A percentile compares a stretch with the other conserved stretches of the same genome.
Evolutionary conservation across 2,329 filamentous ascomycete species (phyloP).

Genomic region (Neopestalotiopsis sp.): DNA sequence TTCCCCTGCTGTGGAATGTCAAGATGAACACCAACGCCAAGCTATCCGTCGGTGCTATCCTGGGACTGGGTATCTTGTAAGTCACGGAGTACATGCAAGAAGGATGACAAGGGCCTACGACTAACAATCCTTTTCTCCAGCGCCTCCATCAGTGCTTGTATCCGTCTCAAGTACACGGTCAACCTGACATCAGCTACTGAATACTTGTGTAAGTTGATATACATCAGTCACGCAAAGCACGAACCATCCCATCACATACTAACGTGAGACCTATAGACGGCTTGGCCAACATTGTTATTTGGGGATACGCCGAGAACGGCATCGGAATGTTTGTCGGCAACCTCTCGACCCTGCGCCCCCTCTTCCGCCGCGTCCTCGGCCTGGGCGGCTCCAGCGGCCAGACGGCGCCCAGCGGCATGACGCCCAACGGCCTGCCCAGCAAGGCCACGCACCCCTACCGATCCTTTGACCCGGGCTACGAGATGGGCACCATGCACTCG

Average conservation of each 20-base stretch:
- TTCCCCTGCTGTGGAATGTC: conserved; percentile 28
- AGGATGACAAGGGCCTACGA: too few species aligned
- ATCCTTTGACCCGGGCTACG: conserved; percentile 19
- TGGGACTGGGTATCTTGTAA: conserved; percentile 25
- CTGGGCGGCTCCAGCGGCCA: conserved; percentile 19
- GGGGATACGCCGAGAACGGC: conserved; percentile 28
- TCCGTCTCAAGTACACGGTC: conserved; percentile 28
- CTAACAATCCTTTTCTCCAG: conserved; percentile 15
- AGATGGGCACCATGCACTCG: conserved; percentile 12
- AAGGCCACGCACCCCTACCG: conserved; percentile 21
- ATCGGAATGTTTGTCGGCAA: conserved; percentile 25
- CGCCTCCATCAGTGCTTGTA: conserved; percentile 24
- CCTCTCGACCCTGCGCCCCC: conserved; percentile 24
- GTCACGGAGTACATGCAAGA: background rate
- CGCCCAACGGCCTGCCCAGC: conserved; percentile 19
- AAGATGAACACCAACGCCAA: conserved; percentile 26
- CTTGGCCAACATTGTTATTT: conserved; percentile 26
- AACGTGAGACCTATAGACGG: conserved; percentile 7
- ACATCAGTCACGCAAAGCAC: background rate
- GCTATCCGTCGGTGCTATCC: conserved; percentile 24
- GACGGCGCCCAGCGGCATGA: conserved; percentile 11
- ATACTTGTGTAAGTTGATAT: conserved; percentile 22
- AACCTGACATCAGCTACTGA: conserved; percentile 23
- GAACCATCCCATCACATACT: background rate
- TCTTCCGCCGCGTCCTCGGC: conserved; percentile 22